Base-by-base conservation (phyloP, 768 basidiomycete species). In the Mycena chlorophos region DNA sequence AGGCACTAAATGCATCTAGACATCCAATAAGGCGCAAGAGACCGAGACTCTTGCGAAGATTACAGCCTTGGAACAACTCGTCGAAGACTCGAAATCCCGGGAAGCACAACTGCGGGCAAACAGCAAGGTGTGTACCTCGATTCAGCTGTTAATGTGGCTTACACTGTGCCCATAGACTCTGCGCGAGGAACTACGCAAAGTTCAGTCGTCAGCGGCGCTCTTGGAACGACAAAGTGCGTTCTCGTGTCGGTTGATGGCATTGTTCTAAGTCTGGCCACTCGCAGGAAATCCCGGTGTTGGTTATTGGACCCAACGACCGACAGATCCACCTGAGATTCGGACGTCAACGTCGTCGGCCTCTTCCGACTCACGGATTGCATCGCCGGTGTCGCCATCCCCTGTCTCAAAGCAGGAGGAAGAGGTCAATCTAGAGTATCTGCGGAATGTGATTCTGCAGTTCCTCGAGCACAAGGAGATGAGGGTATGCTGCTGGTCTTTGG, bases 391-490 rank as follows among this genome's bases (percentile, higher is more conserved):
- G 14, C 62, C 58, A 25, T 52, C 67, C 16, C 61, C 68, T 28
- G 66, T 68, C 5, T 65, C 75, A 2, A 79, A 75, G 52, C 82
- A 81, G 12, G 94, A 98, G 40, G 95, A 96, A 66, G 96, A 96
- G 58, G 83, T 98, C 52, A 98, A 96, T 66, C 75, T 96, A 6
- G 97, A 98, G 73, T 99, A 99, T 71, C 71, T 99, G 43, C 81
- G 97, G 55, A 98, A 98, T 69, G 90, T 98, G 28, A 93, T 98
- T 54, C 70, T 99, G 43, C 97, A 98, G 69, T 99, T 99, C 75
- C 77, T 99, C 48, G 97, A 99, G 68, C 91, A 98, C 73, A 94
- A 96, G 69, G 94, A 98, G 70, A 98, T 98, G 94, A 81, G 97
- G 73, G 94, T 94, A 66, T 68, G 91, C 37, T 3, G 23, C 39